Evolutionary conservation across 2,329 filamentous ascomycete species (phyloP).

Genomic region (Geosmithia putterillii): DNA sequence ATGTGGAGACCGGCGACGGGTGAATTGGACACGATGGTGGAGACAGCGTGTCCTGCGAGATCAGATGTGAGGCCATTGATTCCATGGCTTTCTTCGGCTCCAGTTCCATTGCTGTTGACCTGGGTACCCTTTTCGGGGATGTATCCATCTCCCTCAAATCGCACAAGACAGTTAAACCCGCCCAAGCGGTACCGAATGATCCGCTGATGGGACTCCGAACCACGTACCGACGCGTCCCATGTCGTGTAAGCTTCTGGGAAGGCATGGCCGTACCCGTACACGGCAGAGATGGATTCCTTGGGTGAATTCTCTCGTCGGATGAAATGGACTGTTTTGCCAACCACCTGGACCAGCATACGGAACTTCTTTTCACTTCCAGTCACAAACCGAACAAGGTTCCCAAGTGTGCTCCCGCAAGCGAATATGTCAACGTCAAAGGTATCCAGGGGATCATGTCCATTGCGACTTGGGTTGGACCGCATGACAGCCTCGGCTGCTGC

Average conservation of each 20-base stretch:
- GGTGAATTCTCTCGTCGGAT: slow-evolving; percentile 49
- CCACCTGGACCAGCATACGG: slow-evolving; percentile 39
- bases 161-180: slow-evolving; percentile 21
- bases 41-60: background rate
- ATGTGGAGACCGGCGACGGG: background rate
- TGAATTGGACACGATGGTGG: background rate
- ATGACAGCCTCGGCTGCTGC: slow-evolving; percentile 23
- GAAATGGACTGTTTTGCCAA: slow-evolving; percentile 43
- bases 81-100: background rate
- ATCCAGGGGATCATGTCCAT: slow-evolving; percentile 11
- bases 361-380: slow-evolving; percentile 31
- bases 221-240: slow-evolving; percentile 41
- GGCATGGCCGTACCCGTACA: slow-evolving; percentile 50
- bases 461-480: slow-evolving; percentile 20
- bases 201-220: slow-evolving; percentile 50
- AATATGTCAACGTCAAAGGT: slow-evolving; percentile 40
- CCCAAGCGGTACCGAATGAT: slow-evolving; percentile 47
- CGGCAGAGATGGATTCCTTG: slow-evolving; percentile 37
- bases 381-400: slow-evolving; percentile 43
- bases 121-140: slow-evolving; percentile 6
- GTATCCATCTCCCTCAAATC: slow-evolving; percentile 49
- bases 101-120: background rate
- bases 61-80: background rate
- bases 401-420: slow-evolving; percentile 44
- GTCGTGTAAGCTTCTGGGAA: slow-evolving; percentile 56